These are phyloP conservation scores for Talinum fruticosum DNA, from an alignment of 148 eudicot genomes.

Conservation along the genomic window DNA sequence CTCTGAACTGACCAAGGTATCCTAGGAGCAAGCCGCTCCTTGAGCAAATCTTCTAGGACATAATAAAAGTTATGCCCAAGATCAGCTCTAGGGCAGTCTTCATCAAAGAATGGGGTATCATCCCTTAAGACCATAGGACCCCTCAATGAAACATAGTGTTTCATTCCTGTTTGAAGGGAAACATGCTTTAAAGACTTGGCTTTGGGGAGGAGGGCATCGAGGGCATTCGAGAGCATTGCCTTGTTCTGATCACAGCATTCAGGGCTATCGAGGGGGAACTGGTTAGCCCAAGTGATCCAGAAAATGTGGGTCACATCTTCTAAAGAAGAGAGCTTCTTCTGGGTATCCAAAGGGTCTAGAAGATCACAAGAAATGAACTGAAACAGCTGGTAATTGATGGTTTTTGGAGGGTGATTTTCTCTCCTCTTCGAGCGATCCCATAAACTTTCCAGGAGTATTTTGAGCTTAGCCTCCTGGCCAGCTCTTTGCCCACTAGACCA, in stretches of 20 bases:
- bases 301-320: slow-evolving; percentile 70
- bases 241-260: slow-evolving; percentile 79
- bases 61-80: slow-evolving; percentile 62
- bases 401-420: slow-evolving; percentile 19
- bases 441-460: slow-evolving; percentile 69
- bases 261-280: slow-evolving; percentile 55
- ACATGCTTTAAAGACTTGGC: slow-evolving; percentile 48
- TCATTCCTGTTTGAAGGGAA: slow-evolving; percentile 78
- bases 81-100: slow-evolving; percentile 57
- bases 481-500: slow-evolving; percentile 84
- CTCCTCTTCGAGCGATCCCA: slow-evolving; percentile 64
- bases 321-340: slow-evolving; percentile 46
- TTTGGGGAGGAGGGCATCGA: slow-evolving; percentile 56
- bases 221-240: slow-evolving; percentile 65
- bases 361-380: slow-evolving; percentile 77
- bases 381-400: slow-evolving; percentile 25
- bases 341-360: slow-evolving; percentile 44
- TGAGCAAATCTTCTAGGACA: slow-evolving; percentile 67
- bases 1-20: slow-evolving; percentile 78
- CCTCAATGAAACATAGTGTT: slow-evolving; percentile 64
- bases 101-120: slow-evolving; percentile 31
- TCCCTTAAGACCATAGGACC: slow-evolving; percentile 4
- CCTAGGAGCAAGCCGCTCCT: slow-evolving; percentile 41
- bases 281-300: slow-evolving; percentile 90
- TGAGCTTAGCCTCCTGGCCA: slow-evolving; percentile 48